These are phyloP conservation scores for Aristolochia contorta DNA, from an alignment of 164 flowering plant genomes.

Conservation along the genomic window DNA sequence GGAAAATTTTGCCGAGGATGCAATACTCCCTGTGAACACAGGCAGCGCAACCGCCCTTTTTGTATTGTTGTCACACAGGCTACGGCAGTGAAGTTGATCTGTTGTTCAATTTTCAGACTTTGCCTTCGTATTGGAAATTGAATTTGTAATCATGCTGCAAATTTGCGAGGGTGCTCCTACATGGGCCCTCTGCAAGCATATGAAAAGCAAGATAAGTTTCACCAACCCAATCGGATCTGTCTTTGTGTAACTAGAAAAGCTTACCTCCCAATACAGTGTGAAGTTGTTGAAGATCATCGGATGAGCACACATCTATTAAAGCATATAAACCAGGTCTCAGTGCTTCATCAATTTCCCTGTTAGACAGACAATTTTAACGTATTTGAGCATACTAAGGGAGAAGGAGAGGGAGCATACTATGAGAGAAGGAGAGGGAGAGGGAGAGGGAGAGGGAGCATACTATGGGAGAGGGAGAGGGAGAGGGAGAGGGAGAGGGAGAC, in stretches of 20 bases:
- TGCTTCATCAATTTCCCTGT: constrained; percentile 89
- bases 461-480: neutral
- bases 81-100: too few relatives aligned
- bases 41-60: too few relatives aligned
- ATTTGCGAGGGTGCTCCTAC: constrained; percentile 61
- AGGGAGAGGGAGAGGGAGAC: constrained; percentile 7
- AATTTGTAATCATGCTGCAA: constrained; percentile 71
- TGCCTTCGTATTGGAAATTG: constrained; percentile 71
- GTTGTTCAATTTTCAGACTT: constrained; percentile 33
- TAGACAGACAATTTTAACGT: neutral
- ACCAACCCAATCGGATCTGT: neutral
- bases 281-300: constrained; percentile 75
- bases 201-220: constrained; percentile 11
- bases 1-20: too few relatives aligned
- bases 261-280: constrained; percentile 80
- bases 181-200: constrained; percentile 73
- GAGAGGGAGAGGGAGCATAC: too few relatives aligned
- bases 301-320: constrained; percentile 65
- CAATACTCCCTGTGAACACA: too few relatives aligned
- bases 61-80: too few relatives aligned
- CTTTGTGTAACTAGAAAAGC: constrained; percentile 2
- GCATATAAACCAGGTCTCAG: constrained; percentile 86
- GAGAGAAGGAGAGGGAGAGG: too few relatives aligned
- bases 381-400: too few relatives aligned
- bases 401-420: too few relatives aligned